Percentiles rank a stretch among this genome's conserved stretches.
phyloP scores from a whole-genome alignment of 2,329 filamentous ascomycete genomes.

The Cryoendolithus antarcticus region DNA sequence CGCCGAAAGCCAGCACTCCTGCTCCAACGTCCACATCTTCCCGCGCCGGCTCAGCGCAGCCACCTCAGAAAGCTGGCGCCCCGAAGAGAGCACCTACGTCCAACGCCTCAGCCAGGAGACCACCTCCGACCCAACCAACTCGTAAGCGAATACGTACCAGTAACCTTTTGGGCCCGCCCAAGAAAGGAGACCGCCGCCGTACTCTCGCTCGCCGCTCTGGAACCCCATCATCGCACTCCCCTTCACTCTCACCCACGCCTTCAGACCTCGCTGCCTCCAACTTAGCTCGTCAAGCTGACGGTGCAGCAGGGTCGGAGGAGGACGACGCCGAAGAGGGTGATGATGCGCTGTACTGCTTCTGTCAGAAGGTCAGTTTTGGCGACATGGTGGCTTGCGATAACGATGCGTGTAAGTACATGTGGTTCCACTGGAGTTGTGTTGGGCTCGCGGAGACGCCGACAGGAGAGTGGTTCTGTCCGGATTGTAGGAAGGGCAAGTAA shows the following conservation, averaged over 20 bases:
- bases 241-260: constrained; percentile 21
- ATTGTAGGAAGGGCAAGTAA: constrained; percentile 16
- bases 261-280: constrained; percentile 11
- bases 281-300: constrained; percentile 12
- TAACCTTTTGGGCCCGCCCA: neutral
- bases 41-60: constrained; percentile 49
- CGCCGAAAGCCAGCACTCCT: constrained; percentile 47
- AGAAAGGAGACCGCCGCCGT: constrained; percentile 22
- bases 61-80: constrained; percentile 22
- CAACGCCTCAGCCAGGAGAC: neutral
- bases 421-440: constrained; percentile 68
- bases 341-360: constrained; percentile 70
- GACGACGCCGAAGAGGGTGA: constrained; percentile 47
- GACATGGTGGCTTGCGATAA: constrained; percentile 89
- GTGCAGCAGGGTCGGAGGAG: constrained; percentile 28
- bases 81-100: constrained; percentile 19
- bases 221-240: constrained; percentile 20
- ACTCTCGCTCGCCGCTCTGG: constrained; percentile 22
- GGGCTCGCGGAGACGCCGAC: constrained; percentile 37
- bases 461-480: constrained; percentile 39
- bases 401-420: constrained; percentile 66
- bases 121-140: neutral
- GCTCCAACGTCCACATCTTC: constrained; percentile 27
- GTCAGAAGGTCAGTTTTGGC: constrained; percentile 71
- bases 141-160: neutral